Conservation (phyloP, 1,284 basidiomycete genomes). For the Termitomyces sp. region DNA sequence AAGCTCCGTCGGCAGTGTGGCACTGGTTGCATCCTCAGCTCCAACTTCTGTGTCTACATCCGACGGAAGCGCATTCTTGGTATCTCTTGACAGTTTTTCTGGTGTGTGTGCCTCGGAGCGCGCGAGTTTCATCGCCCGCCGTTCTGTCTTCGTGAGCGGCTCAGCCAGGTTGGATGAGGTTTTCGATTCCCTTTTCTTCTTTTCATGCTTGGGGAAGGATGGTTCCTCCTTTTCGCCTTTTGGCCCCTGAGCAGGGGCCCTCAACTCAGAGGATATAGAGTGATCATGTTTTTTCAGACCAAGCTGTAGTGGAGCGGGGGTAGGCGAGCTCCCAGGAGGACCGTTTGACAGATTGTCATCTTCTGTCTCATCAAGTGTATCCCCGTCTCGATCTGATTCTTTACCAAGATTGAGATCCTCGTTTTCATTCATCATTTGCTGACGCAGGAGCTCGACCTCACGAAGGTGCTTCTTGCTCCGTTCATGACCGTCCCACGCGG, state of each 20-base stretch:
- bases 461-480: slow-evolving; percentile 93
- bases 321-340: slow-evolving; percentile 4
- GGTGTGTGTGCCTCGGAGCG: slow-evolving; percentile 3
- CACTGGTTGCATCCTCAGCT: background rate
- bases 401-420: slow-evolving; percentile 51
- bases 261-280: background rate
- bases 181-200: slow-evolving; percentile 13
- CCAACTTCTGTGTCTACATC: background rate
- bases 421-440: slow-evolving; percentile 76
- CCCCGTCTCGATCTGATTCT: slow-evolving; percentile 21
- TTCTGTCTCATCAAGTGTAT: slow-evolving; percentile 7
- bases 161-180: background rate
- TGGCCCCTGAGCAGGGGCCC: background rate
- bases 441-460: slow-evolving; percentile 72
- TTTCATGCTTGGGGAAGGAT: slow-evolving; percentile 17
- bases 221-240: slow-evolving; percentile 7
- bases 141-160: slow-evolving; percentile 18
- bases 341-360: background rate
- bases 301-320: background rate
- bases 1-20: slow-evolving; percentile 22
- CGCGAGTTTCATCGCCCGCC: slow-evolving; percentile 17
- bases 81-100: slow-evolving; percentile 1
- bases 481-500: slow-evolving; percentile 96
- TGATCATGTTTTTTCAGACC: background rate
- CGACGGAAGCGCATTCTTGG: background rate